Evolutionary conservation across 352 stramenopile species (phyloP).

Genomic region (Aphanomyces astaci): DNA sequence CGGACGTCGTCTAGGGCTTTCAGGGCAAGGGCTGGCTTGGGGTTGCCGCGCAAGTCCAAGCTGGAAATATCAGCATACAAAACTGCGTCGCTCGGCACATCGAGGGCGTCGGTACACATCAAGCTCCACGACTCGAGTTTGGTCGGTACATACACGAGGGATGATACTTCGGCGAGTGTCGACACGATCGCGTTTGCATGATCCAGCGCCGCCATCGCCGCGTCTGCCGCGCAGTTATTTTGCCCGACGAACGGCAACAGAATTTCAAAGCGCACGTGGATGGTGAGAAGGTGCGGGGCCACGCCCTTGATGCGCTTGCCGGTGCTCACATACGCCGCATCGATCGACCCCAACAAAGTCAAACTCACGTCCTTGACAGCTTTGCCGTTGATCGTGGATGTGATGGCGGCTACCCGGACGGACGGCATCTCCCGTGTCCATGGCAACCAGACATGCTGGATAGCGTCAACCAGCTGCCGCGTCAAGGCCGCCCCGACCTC

Average conservation of each 20-base stretch:
- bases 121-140: not conserved
- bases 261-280: constrained; percentile 5
- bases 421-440: not conserved
- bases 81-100: not conserved
- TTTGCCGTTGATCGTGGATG: not conserved
- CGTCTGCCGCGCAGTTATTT: not conserved
- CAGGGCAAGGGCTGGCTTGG: constrained; percentile 34
- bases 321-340: constrained; percentile 12
- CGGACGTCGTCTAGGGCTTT: constrained; percentile 41
- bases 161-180: not conserved
- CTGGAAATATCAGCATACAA: not conserved
- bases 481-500: not conserved
- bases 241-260: not conserved
- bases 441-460: not conserved
- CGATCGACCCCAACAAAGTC: not conserved
- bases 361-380: constrained; percentile 4
- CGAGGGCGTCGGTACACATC: not conserved
- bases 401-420: not conserved
- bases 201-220: not conserved
- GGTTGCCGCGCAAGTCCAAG: constrained; percentile 6
- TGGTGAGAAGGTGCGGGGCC: not conserved
- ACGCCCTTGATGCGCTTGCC: not conserved
- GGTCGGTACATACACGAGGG: not conserved
- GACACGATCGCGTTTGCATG: not conserved
- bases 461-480: not conserved